phyloP scores from a whole-genome alignment of 2,329 filamentous ascomycete genomes.

The Capronia americana region DNA sequence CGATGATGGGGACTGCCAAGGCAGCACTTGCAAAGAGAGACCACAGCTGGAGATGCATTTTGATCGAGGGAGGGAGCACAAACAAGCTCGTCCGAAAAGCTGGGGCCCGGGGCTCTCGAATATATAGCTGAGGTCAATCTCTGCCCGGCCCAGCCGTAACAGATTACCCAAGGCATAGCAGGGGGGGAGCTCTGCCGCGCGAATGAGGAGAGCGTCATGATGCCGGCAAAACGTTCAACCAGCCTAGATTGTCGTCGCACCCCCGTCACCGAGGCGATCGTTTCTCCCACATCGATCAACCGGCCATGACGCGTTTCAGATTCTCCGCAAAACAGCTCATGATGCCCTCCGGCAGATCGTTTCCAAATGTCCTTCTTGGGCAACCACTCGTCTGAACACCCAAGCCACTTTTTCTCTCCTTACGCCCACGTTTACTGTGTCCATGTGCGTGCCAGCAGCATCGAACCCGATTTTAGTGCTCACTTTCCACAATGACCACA shows the following conservation, averaged over 20 bases:
- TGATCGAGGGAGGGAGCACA: slow-evolving; percentile 11
- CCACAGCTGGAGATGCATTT: slow-evolving; percentile 29
- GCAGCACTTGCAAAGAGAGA: slow-evolving; percentile 30
- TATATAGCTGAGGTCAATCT: slow-evolving; percentile 15
- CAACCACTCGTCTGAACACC: slow-evolving; percentile 2
- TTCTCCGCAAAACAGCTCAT: slow-evolving; percentile 12
- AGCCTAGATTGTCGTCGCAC: background rate
- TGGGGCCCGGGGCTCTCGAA: slow-evolving; percentile 6
- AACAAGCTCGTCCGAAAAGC: slow-evolving; percentile 8
- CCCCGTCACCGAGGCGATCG: slow-evolving; percentile 8
- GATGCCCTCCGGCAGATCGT: slow-evolving; percentile 29
- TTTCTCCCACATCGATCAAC: slow-evolving; percentile 16
- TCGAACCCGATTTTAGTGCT: background rate
- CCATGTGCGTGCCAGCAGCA: background rate
- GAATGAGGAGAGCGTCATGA: slow-evolving; percentile 21
- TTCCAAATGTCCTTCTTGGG: slow-evolving; percentile 15
- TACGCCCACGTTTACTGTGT: background rate
- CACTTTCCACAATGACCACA: slow-evolving; percentile 21
- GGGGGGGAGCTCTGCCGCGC: slow-evolving; percentile 4
- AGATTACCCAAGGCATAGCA: slow-evolving; percentile 1
- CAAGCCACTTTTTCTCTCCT: background rate
- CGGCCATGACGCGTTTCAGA: slow-evolving; percentile 17
- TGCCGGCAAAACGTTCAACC: slow-evolving; percentile 27
- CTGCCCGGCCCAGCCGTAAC: slow-evolving; percentile 6
- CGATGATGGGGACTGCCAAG: slow-evolving; percentile 30